Conservation (phyloP, 2,329 filamentous ascomycete genomes). For the Ophiostoma pallidulum region DNA sequence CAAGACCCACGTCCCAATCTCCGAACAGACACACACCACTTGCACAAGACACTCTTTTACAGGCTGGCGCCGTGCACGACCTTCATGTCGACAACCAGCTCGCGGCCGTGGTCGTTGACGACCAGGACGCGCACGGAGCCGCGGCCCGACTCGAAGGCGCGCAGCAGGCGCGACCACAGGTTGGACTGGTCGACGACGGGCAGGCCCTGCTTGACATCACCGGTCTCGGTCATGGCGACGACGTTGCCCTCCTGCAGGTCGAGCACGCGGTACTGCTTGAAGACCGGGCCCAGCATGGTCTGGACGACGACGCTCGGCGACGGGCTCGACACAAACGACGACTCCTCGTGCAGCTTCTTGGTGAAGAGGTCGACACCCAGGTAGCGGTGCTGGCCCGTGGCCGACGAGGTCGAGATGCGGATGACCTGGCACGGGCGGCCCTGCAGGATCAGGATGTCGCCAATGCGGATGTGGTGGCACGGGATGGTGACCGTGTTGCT, state of each 20-base stretch:
- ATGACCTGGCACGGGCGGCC: slow-evolving; percentile 99
- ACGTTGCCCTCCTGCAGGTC: slow-evolving; percentile 80
- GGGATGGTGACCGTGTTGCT: slow-evolving; percentile 94
- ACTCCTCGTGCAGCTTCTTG: slow-evolving; percentile 99
- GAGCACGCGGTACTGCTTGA: slow-evolving; percentile 99
- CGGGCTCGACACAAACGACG: slow-evolving; percentile 93
- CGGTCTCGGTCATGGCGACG: slow-evolving; percentile 97
- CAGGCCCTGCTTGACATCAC: slow-evolving; percentile 94
- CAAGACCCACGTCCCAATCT: no score
- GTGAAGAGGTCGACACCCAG: slow-evolving; percentile 99
- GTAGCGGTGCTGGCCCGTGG: slow-evolving; percentile 99
- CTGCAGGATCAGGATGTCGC: slow-evolving; percentile 97
- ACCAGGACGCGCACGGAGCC: slow-evolving; percentile 92
- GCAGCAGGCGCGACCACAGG: slow-evolving; percentile 70
- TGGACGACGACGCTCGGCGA: slow-evolving; percentile 94
- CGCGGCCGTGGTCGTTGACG: slow-evolving; percentile 83
- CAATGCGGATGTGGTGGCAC: slow-evolving; percentile 98
- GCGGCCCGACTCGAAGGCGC: slow-evolving; percentile 82
- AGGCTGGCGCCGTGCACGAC: slow-evolving; percentile 74
- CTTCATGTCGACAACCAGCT: slow-evolving; percentile 99
- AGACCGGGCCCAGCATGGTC: slow-evolving; percentile 98
- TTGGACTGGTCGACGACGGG: slow-evolving; percentile 91
- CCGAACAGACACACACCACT: no score
- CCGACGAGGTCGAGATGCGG: slow-evolving; percentile 94
- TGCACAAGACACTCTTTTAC: slow-evolving; percentile 41